Conservation (phyloP, 148 eudicot species). For the Camellia lanceoleosa region DNA sequence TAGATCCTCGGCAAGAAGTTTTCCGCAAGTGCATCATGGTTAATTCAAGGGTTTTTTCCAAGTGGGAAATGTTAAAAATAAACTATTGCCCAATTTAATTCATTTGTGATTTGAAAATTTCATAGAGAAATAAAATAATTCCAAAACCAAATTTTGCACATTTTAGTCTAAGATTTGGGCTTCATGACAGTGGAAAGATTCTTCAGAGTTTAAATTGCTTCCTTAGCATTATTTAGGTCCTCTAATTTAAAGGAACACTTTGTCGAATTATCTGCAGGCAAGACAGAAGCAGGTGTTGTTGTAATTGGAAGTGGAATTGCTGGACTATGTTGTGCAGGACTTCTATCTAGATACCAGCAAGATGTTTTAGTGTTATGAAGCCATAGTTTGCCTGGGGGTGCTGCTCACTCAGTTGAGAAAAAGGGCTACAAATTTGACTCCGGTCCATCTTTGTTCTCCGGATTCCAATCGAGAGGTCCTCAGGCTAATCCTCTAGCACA, state of each 20-base stretch:
- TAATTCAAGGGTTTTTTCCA: too few species aligned
- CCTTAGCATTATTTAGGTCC: not conserved
- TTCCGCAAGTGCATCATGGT: too few species aligned
- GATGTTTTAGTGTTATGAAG: constrained; percentile 92
- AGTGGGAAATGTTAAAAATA: not conserved
- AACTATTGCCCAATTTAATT: not conserved
- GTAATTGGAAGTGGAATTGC: constrained; percentile 95
- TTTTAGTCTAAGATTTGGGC: not conserved
- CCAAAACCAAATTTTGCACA: not conserved
- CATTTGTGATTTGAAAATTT: not conserved
- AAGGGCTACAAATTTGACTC: constrained; percentile 90
- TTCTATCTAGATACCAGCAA: constrained; percentile 76
- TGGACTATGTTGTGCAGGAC: constrained; percentile 89
- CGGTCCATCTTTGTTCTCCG: constrained; percentile 95
- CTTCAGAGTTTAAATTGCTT: not conserved
- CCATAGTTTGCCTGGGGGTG: constrained; percentile 90
- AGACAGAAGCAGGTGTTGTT: constrained; percentile 81
- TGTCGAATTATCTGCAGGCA: constrained; percentile 51
- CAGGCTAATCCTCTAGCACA: constrained; percentile 98
- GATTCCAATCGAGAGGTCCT: constrained; percentile 94
- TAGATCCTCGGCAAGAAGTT: too few species aligned
- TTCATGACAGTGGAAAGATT: not conserved
- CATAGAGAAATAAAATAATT: not conserved
- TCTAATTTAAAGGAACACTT: not conserved
- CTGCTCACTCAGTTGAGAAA: constrained; percentile 86